Evolutionary conservation across 2,329 filamentous ascomycete species (phyloP).

Genomic region (Phaeosphaeria sp.): DNA sequence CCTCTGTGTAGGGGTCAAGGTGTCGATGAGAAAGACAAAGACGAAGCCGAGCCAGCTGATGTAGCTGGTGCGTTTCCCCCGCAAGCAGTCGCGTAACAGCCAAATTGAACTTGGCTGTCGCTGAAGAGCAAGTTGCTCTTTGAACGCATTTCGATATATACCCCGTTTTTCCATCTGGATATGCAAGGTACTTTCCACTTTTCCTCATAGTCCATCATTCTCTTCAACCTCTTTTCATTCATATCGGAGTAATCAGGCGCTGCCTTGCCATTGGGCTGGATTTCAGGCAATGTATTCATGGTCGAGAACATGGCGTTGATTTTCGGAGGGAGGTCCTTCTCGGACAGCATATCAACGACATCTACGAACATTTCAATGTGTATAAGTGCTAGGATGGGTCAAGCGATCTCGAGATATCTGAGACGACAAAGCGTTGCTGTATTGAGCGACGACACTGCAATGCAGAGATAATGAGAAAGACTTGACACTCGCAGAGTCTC

Average conservation of each 20-base stretch:
- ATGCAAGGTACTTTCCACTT: conserved; percentile 2
- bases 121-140: conserved; percentile 1
- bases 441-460: background rate
- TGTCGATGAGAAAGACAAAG: conserved; percentile 56
- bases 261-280: conserved; percentile 6
- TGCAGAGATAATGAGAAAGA: background rate
- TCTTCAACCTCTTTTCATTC: conserved; percentile 3
- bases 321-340: conserved; percentile 5
- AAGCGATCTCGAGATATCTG: background rate
- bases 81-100: conserved; percentile 14
- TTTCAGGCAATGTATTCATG: conserved; percentile 8
- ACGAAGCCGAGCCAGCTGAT: conserved; percentile 14
- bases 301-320: conserved; percentile 10
- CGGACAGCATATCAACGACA: conserved; percentile 18
- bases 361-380: conserved; percentile 18
- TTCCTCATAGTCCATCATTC: background rate
- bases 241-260: conserved; percentile 26
- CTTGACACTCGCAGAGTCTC: background rate
- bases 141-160: conserved; percentile 22
- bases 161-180: conserved; percentile 16
- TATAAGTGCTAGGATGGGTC: conserved; percentile 15
- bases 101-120: background rate
- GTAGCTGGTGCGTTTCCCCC: conserved; percentile 11
- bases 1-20: conserved; percentile 66
- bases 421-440: background rate